Conservation (phyloP, 2,329 filamentous ascomycete species). For the Pseudogymnoascus sp. region DNA sequence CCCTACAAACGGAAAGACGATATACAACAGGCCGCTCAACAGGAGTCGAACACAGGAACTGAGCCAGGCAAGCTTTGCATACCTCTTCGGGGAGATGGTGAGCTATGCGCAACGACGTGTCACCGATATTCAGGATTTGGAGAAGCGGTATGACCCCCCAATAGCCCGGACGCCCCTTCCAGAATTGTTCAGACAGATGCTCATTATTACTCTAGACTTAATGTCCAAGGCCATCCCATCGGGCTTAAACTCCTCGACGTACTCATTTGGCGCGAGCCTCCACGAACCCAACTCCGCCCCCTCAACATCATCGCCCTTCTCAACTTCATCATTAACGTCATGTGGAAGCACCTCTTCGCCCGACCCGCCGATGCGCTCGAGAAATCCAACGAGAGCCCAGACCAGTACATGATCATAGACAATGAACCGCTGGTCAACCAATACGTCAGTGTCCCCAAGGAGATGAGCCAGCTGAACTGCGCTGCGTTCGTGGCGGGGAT, state of each 20-base stretch:
- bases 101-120: constrained; percentile 86
- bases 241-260: constrained; percentile 93
- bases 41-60: constrained; percentile 81
- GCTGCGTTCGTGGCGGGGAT: constrained; percentile 93
- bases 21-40: constrained; percentile 94
- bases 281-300: constrained; percentile 66
- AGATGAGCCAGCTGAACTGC: constrained; percentile 95
- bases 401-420: constrained; percentile 99
- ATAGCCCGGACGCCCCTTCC: not conserved
- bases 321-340: constrained; percentile 86
- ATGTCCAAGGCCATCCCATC: constrained; percentile 85
- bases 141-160: constrained; percentile 60
- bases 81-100: constrained; percentile 94
- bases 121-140: constrained; percentile 86
- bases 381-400: constrained; percentile 73
- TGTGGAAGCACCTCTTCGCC: constrained; percentile 89
- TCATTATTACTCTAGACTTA: constrained; percentile 54
- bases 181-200: not conserved
- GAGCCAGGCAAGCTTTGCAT: constrained; percentile 89
- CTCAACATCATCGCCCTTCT: constrained; percentile 84
- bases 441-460: constrained; percentile 85
- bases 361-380: constrained; percentile 89
- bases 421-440: constrained; percentile 95
- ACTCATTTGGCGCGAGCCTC: constrained; percentile 73
- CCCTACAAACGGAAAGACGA: constrained; percentile 90